Evolutionary conservation across 805 yeast species (phyloP), one percentile per base, ranked within the genome.

Genomic region (Metschnikowia rubicola): DNA sequence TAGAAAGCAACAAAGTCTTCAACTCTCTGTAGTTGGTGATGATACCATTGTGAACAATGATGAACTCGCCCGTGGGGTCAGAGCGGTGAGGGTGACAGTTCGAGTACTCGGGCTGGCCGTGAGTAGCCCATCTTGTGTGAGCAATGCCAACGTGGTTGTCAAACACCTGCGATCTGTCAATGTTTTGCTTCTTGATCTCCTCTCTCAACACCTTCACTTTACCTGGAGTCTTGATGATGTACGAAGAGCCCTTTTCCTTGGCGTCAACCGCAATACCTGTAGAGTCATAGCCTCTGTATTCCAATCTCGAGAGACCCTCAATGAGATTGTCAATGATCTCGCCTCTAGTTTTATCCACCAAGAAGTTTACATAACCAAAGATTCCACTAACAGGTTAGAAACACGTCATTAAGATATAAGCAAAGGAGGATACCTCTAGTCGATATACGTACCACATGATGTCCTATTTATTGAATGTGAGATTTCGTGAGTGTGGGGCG

Each of bases 51-150:
- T 94, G 99, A 43, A 94, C 98, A 54, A 94, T 84, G 37, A 88
- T 81, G 61, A 94, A 94, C 67, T 91, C 96, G 58, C 86, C 85
- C 39, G 70, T 68, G 9, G 80, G 78, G 66, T 89, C 99, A 1
- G 97, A 88, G 55, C 92, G 76, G 65, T 92, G 98, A 41, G 99
- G 99, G 67, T 94, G 99, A 66, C 98, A 94, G 75, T 94, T 94
- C 52, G 68, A 59, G 52, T 78, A 81, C 56, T 81, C 82, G 48
- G 97, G 97, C 60, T 84, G 88, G 69, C 99, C 99, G 68, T 94
- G 99, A 34, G 99, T 94, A 43, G 99, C 99, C 99, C 99, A 94
- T 76, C 99, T 87, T 11, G 99, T 94, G 71, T 94, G 99, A 21
- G 99, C 98, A 66, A 94, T 94, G 64, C 96, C 99, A 51, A 84